Percentiles rank a stretch among this genome's conserved stretches.
Evolutionary conservation across 2,329 filamentous ascomycete genomes (phyloP).

Genomic region (Fusarium guadeloupense): DNA sequence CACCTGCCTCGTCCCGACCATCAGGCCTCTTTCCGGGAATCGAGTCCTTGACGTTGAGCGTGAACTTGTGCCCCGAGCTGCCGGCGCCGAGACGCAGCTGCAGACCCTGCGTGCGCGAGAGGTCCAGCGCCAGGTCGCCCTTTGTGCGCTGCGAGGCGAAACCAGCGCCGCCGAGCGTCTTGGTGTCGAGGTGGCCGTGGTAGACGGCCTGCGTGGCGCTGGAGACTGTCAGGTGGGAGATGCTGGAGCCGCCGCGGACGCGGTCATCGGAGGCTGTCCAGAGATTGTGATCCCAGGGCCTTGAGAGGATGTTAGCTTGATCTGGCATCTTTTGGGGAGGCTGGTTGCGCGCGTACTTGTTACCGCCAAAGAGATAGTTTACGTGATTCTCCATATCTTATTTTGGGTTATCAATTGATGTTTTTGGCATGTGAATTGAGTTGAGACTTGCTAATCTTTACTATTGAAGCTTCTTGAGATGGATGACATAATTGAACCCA

Average conservation of each 20-base stretch:
- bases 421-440: background rate
- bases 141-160: slow-evolving; percentile 82
- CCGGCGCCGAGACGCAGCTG: slow-evolving; percentile 60
- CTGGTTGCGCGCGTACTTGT: slow-evolving; percentile 42
- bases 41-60: slow-evolving; percentile 77
- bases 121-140: slow-evolving; percentile 68
- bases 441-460: background rate
- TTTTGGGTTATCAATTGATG: background rate
- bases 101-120: slow-evolving; percentile 70
- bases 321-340: background rate
- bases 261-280: slow-evolving; percentile 80
- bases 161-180: slow-evolving; percentile 79
- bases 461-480: background rate
- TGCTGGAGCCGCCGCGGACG: slow-evolving; percentile 77
- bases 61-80: slow-evolving; percentile 73
- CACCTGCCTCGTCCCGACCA: slow-evolving; percentile 74
- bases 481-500: slow-evolving; percentile 23
- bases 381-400: slow-evolving; percentile 33
- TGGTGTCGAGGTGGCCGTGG: slow-evolving; percentile 75
- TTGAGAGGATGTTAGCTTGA: slow-evolving; percentile 44
- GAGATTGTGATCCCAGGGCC: slow-evolving; percentile 65
- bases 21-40: slow-evolving; percentile 65
- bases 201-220: slow-evolving; percentile 62
- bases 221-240: slow-evolving; percentile 57
- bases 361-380: slow-evolving; percentile 53